phyloP scores from a whole-genome alignment of 768 basidiomycete genomes.

The Suillus cothurnatus region DNA sequence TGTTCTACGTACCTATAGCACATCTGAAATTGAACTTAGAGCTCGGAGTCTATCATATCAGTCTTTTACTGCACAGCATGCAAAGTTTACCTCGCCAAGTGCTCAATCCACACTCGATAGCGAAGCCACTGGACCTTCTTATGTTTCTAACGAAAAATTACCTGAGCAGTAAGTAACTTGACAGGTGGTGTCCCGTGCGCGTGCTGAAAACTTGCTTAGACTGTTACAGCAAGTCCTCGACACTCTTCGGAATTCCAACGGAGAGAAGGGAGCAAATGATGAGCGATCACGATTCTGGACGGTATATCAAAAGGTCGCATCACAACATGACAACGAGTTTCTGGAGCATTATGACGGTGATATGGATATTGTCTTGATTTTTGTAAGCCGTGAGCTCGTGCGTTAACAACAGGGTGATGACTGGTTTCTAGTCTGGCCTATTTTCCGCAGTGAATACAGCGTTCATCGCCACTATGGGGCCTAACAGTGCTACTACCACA shows the following conservation, averaged over 20 bases:
- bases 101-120: background rate
- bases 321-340: slow-evolving; percentile 4
- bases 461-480: slow-evolving; percentile 13
- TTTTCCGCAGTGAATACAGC: slow-evolving; percentile 18
- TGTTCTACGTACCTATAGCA: background rate
- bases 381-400: background rate
- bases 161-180: background rate
- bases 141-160: background rate
- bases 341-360: slow-evolving; percentile 5
- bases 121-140: background rate
- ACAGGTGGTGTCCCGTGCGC: background rate
- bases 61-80: background rate
- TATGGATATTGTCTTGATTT: slow-evolving; percentile 10
- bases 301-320: slow-evolving; percentile 7
- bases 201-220: background rate
- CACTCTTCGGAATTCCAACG: slow-evolving; percentile 7
- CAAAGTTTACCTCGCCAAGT: background rate
- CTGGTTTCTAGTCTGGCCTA: slow-evolving; percentile 14
- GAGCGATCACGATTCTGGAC: slow-evolving; percentile 5
- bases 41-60: background rate
- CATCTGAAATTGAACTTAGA: background rate
- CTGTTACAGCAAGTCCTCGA: background rate
- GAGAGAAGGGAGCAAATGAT: slow-evolving; percentile 3
- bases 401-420: background rate
- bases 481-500: slow-evolving; percentile 3